phyloP scores from a whole-genome alignment of 2,329 filamentous ascomycete species.

The Lasiodiplodia hormozganensis region DNA sequence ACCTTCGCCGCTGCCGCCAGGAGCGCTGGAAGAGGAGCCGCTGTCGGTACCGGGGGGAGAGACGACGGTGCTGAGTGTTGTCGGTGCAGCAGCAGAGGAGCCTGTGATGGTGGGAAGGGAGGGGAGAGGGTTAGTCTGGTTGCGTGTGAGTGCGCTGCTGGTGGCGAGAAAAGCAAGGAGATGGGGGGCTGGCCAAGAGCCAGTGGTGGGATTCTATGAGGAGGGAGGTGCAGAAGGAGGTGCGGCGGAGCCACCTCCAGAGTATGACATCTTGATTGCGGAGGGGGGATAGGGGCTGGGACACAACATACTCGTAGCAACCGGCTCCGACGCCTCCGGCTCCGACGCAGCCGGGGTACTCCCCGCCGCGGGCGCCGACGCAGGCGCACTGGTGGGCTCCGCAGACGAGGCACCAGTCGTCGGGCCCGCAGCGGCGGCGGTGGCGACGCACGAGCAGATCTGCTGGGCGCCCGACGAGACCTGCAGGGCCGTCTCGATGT shows the following conservation, averaged over 20 bases:
- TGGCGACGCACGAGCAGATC: constrained; percentile 26
- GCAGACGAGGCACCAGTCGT: not conserved
- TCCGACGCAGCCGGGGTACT: constrained; percentile 8
- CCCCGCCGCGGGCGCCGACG: not conserved
- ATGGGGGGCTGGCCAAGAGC: not conserved
- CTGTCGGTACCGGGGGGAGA: not conserved
- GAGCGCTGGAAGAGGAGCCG: not conserved
- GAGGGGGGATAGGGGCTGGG: no score
- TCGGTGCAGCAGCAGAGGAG: not conserved
- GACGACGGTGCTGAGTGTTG: constrained; percentile 6
- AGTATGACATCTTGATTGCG: no score
- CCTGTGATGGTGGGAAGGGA: not conserved
- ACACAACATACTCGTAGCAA: constrained; percentile 1
- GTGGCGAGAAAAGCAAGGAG: not conserved
- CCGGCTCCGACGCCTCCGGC: not conserved
- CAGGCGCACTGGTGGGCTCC: not conserved
- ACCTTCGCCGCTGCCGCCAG: not conserved
- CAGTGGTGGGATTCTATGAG: no score
- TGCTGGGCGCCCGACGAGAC: constrained; percentile 17
- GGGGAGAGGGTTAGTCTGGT: not conserved
- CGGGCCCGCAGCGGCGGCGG: constrained; percentile 14
- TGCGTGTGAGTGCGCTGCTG: no score
- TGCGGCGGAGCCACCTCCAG: no score
- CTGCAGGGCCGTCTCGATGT: constrained; percentile 21
- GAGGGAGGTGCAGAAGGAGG: no score